A percentile compares a stretch with the other conserved stretches of the same genome.
These are phyloP conservation scores for Symmetrospora coprosmae DNA, from an alignment of 768 basidiomycete species.

Conservation along the genomic window DNA sequence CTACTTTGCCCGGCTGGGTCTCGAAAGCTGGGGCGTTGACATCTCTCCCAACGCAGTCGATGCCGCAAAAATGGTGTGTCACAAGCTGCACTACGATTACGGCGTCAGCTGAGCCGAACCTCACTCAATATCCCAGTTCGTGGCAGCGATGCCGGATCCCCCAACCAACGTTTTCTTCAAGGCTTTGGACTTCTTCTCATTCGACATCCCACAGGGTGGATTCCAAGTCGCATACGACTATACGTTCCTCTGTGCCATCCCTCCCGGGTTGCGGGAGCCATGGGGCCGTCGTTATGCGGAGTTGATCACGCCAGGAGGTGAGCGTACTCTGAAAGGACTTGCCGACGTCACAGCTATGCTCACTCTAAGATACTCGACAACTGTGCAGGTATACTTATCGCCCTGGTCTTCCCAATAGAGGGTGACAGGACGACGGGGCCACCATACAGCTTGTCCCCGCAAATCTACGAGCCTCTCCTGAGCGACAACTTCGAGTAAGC, in stretches of 20 bases:
- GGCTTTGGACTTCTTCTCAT: slow-evolving; percentile 47
- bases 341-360: no score
- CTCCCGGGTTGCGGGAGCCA: slow-evolving; percentile 43
- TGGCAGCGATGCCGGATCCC: background rate
- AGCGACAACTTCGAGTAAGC: slow-evolving; percentile 33
- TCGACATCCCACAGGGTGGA: slow-evolving; percentile 35
- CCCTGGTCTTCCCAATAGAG: slow-evolving; percentile 31
- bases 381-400: slow-evolving; percentile 8
- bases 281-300: slow-evolving; percentile 51
- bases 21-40: slow-evolving; percentile 47
- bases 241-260: slow-evolving; percentile 65
- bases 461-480: slow-evolving; percentile 47
- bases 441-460: slow-evolving; percentile 49
- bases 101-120: background rate
- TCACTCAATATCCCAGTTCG: background rate
- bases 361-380: background rate
- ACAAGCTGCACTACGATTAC: background rate
- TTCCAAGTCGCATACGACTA: slow-evolving; percentile 56
- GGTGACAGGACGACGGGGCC: slow-evolving; percentile 45
- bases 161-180: slow-evolving; percentile 34
- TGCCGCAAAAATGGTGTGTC: slow-evolving; percentile 41
- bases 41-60: slow-evolving; percentile 47
- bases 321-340: no score
- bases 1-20: slow-evolving; percentile 45
- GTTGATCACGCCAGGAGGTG: slow-evolving; percentile 50